Evolutionary conservation across 805 yeast genomes (phyloP), one percentile per base, ranked within the genome.

Genomic region (Metschnikowia hibisci): DNA sequence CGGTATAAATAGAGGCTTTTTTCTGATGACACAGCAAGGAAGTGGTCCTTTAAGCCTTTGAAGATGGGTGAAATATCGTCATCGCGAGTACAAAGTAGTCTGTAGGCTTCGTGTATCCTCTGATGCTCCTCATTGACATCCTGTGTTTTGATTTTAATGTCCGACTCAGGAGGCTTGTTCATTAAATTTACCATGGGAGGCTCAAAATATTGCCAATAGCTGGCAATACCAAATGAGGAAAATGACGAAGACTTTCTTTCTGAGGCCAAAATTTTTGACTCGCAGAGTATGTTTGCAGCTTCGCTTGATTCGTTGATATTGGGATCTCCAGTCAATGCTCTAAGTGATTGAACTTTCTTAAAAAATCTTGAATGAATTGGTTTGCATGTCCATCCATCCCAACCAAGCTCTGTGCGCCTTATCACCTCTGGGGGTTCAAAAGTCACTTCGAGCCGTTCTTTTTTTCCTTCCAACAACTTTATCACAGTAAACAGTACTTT

Each of bases 331-430:
- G 71, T 63, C 40, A 79, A 62, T 10, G 72, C 73, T n/a, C 62
- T 55, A 2, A 80, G 46, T 4, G 76, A 67, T 29, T 62, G 56
- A 5, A 81, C 87, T n/a, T 63, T 61, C 43, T 70, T 66, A 62
- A 82, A 81, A 42, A 57, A 66, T 4, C 50, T 50, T 1, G 64
- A 56, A 15, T 61, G 58, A 1, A 81, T 56, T 9, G 66, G 66
- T 37, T 63, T 65, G 6, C 71, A 60, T 0, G 82, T 71, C 87
- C 87, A 82, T 25, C 73, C 78, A 43, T 71, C 74, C 13, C 37
- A n/a, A 59, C 48, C 41, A 66, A 41, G 36, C 11, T 47, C 34
- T 4, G 51, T 39, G 16, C 47, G 31, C 22, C 45, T 60, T 18
- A 57, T 59, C 52, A 66, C 57, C 2, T 55, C 43, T 3, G 63